Base-by-base conservation (phyloP, 1,139 yeast species). In the Dujonia santamariae region DNA sequence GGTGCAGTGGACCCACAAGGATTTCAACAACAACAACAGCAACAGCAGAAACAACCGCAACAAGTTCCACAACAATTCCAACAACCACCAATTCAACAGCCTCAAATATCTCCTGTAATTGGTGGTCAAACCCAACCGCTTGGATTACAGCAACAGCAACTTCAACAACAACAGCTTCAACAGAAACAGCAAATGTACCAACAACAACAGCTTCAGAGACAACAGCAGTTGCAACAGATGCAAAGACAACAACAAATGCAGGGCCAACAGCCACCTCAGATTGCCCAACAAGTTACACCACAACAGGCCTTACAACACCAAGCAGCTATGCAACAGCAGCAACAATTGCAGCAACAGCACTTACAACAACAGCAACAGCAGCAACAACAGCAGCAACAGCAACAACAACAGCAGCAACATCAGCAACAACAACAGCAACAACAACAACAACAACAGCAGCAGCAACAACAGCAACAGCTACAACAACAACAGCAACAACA, bases 41-140 rank as follows among this genome's bases (percentile, higher is more conserved):
- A 34, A 19, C 48, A 42, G 24, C 44, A 39, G 27, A 51, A 31
- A 32, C 30, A 26, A n/a, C 31, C 21, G 9, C 41, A 35, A 21
- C 37, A 30, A 22, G 18, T 13, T 7, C 28, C 12, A 15, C 28
- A 26, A 15, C 30, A 27, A n/a, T 21, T 27, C 12, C 36, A 32
- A 2, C 43, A 38, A 23, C 19, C 22, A 5, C 37, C 37, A 25
- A 24, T 12, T 19, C 21, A 32, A 2, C 43, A 38, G 21, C 19
- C 22, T 6, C 37, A 35, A 25, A 24, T 12, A 7, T 9, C 12
- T 7, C 21, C 21, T 4, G 20, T 27, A 18, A 27, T 27, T 15
- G 30, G 35, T 13, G 30, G 17, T 28, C 24, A 19, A 30, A 23
- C 13, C 13, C 35, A 38, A 30, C 11, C 8, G 21, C 21, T 11